Evolutionary conservation across 768 basidiomycete species (phyloP).

Genomic region (Megacollybia marginata): DNA sequence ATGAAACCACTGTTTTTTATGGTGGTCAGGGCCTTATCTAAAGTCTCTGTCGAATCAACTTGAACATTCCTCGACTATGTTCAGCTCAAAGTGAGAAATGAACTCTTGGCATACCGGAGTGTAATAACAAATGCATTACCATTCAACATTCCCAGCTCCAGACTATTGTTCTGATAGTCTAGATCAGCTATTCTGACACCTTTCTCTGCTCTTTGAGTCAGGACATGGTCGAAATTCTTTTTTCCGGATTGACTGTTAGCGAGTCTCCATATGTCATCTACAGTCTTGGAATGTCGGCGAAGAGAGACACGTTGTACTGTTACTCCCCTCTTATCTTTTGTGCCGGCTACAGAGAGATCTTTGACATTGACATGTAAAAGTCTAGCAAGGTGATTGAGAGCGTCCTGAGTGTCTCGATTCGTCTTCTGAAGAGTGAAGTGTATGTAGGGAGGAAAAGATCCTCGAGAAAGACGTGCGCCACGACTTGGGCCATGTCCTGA

Average conservation of each 20-base stretch:
- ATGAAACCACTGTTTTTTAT: slow-evolving; percentile 87
- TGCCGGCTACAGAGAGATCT: slow-evolving; percentile 87
- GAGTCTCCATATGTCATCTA: slow-evolving; percentile 80
- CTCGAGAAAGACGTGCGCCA: slow-evolving; percentile 44
- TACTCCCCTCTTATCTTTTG: slow-evolving; percentile 97
- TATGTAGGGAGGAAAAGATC: slow-evolving; percentile 78
- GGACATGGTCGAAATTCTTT: slow-evolving; percentile 46
- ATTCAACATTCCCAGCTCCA: slow-evolving; percentile 94
- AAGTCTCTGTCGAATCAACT: slow-evolving; percentile 59
- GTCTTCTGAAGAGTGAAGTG: slow-evolving; percentile 97
- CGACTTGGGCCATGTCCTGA: slow-evolving; percentile 9
- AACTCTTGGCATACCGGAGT: slow-evolving; percentile 51
- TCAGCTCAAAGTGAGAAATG: slow-evolving; percentile 3
- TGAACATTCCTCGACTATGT: slow-evolving; percentile 67
- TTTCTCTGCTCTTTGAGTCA: slow-evolving; percentile 76
- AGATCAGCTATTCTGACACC: slow-evolving; percentile 87
- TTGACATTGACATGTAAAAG: slow-evolving; percentile 69
- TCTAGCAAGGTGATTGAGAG: slow-evolving; percentile 73
- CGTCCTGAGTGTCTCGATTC: slow-evolving; percentile 96
- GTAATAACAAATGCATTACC: slow-evolving; percentile 96
- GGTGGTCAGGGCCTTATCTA: slow-evolving; percentile 70
- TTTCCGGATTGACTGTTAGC: slow-evolving; percentile 61
- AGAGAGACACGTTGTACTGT: slow-evolving; percentile 90
- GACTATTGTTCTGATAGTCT: slow-evolving; percentile 69
- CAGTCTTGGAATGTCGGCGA: slow-evolving; percentile 65